phyloP scores from a whole-genome alignment of 2,329 filamentous ascomycete genomes.

The Trichoderma asperellum region DNA sequence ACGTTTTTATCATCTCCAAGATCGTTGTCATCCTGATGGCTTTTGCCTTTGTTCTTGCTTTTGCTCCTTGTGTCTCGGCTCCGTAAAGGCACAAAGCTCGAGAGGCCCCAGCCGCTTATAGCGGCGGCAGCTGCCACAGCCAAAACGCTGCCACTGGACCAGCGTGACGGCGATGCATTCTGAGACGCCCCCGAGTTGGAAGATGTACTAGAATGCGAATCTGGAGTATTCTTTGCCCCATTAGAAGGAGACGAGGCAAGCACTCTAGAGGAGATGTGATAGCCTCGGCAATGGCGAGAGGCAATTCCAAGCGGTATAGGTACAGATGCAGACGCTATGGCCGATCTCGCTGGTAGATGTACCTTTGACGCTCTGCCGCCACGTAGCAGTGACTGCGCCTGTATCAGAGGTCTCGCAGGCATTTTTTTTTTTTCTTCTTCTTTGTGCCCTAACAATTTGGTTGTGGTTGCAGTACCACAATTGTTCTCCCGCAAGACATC shows the following conservation, averaged over 20 bases:
- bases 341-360: neutral
- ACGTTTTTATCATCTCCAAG: neutral
- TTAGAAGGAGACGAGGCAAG: neutral
- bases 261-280: neutral
- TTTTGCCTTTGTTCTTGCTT: constrained; percentile 1
- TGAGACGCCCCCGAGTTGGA: constrained; percentile 17
- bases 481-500: neutral
- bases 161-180: constrained; percentile 28
- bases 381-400: constrained; percentile 9
- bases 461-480: neutral
- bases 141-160: constrained; percentile 42
- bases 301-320: neutral
- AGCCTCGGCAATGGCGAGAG: neutral
- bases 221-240: neutral
- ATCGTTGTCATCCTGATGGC: neutral
- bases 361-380: neutral
- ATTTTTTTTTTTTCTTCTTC: neutral
- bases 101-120: constrained; percentile 48
- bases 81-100: constrained; percentile 36
- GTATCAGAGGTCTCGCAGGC: constrained; percentile 12
- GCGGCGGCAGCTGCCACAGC: constrained; percentile 47
- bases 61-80: neutral
- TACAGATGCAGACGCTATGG: neutral
- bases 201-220: neutral
- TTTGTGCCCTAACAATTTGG: neutral